These are phyloP conservation scores for Aschersonia sp. DNA, from an alignment of 2,329 filamentous ascomycete genomes.

Conservation along the genomic window DNA sequence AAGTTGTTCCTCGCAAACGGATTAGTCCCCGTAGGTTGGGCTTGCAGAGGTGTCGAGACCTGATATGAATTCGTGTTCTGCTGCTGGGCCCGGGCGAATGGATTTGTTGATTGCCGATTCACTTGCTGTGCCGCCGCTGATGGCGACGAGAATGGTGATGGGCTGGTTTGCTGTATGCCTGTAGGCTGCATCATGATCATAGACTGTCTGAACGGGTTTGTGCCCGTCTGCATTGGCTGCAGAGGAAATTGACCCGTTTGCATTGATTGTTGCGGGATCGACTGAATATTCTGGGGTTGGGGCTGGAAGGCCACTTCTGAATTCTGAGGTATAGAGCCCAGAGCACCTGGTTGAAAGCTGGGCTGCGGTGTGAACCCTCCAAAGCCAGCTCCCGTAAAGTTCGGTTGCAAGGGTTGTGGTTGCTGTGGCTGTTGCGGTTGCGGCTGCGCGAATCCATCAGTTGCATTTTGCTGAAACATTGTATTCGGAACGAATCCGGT, in stretches of 20 bases:
- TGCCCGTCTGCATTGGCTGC: slow-evolving; percentile 31
- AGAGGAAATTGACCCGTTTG: slow-evolving; percentile 23
- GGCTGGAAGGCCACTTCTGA: slow-evolving; percentile 34
- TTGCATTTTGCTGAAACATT: slow-evolving; percentile 15
- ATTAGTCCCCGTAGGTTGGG: slow-evolving; percentile 42
- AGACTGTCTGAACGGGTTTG: slow-evolving; percentile 89
- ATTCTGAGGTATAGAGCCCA: slow-evolving; percentile 45
- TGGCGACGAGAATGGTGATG: slow-evolving; percentile 22
- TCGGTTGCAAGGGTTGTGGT: slow-evolving; percentile 22
- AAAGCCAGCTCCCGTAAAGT: slow-evolving; percentile 61
- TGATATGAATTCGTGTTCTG: slow-evolving; percentile 11
- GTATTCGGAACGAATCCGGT: slow-evolving; percentile 14
- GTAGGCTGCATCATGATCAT: slow-evolving; percentile 53
- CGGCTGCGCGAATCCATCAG: slow-evolving; percentile 7
- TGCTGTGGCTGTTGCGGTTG: slow-evolving; percentile 17
- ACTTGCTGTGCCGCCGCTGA: slow-evolving; percentile 25
- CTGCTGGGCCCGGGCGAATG: slow-evolving; percentile 57
- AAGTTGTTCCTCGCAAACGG: slow-evolving; percentile 37
- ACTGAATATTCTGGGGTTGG: slow-evolving; percentile 10
- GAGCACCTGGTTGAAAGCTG: slow-evolving; percentile 35
- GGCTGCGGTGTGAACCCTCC: slow-evolving; percentile 63
- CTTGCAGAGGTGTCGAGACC: slow-evolving; percentile 23
- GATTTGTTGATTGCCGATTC: slow-evolving; percentile 63
- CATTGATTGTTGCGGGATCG: slow-evolving; percentile 10
- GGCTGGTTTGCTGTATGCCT: slow-evolving; percentile 18